Evolutionary conservation across 352 stramenopile species (phyloP).

Genomic region (Phytophthora pseudosyringae): DNA sequence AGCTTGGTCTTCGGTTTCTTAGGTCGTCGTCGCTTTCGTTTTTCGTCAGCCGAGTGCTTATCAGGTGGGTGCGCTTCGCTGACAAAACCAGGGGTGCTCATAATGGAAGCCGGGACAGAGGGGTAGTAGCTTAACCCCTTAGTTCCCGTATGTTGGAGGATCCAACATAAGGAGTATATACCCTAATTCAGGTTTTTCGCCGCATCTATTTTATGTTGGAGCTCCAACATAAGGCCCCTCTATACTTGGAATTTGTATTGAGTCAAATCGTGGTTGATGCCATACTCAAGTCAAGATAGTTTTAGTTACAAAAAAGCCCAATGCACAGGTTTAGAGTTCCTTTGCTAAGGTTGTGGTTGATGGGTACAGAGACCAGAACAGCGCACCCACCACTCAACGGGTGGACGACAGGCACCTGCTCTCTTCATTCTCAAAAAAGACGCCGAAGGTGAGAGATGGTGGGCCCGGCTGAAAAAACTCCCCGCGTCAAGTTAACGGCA

Average conservation of each 20-base stretch:
- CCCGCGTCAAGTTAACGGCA: neutral
- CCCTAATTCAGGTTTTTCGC: neutral
- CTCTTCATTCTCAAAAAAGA: neutral
- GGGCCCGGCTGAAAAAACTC: neutral
- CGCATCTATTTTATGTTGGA: neutral
- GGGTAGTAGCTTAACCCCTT: slow-evolving; percentile 17
- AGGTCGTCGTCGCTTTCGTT: no score
- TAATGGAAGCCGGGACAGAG: no score
- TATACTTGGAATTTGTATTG: slow-evolving; percentile 11
- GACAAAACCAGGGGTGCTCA: no score
- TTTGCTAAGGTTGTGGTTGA: no score
- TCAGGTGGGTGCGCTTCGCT: no score
- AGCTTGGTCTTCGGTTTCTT: no score
- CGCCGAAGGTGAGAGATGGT: neutral
- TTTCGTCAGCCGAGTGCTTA: no score
- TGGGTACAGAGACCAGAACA: no score
- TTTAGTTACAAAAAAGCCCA: neutral
- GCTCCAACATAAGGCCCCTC: no score
- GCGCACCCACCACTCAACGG: no score
- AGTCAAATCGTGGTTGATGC: neutral
- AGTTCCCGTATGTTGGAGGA: slow-evolving; percentile 16
- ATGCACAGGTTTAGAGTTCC: slow-evolving; percentile 10
- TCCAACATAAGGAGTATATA: slow-evolving; percentile 16
- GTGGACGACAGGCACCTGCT: neutral
- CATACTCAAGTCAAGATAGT: slow-evolving; percentile 6